Evolutionary conservation across 345 rosid species (phyloP).

Genomic region (Euphorbia peplus): DNA sequence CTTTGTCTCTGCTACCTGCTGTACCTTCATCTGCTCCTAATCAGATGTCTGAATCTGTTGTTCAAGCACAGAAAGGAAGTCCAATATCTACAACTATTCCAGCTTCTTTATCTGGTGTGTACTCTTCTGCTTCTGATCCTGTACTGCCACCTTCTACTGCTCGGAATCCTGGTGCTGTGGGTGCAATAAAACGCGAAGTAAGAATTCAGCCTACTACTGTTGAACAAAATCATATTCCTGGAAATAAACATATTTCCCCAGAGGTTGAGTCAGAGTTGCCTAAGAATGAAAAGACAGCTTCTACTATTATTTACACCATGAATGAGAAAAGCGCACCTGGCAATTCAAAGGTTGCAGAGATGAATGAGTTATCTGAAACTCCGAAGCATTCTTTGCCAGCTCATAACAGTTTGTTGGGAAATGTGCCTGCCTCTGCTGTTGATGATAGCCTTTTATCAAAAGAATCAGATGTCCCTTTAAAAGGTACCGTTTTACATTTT

Average conservation of each 20-base stretch:
- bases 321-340: conserved; percentile 16
- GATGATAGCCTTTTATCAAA: conserved; percentile 23
- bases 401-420: conserved; percentile 25
- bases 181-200: conserved; percentile 26
- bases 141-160: conserved; percentile 34
- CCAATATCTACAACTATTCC: conserved; percentile 18
- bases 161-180: conserved; percentile 27
- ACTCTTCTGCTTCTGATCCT: conserved; percentile 41
- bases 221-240: conserved; percentile 35
- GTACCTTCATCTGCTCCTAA: conserved; percentile 16
- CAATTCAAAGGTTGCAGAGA: conserved; percentile 30
- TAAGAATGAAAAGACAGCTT: conserved; percentile 20
- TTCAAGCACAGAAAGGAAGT: conserved; percentile 35
- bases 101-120: conserved; percentile 33
- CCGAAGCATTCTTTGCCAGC: conserved; percentile 24
- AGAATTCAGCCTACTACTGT: conserved; percentile 26
- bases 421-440: conserved; percentile 34
- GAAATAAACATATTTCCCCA: conserved; percentile 16
- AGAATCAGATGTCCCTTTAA: conserved; percentile 22
- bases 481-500: conserved; percentile 36
- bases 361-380: conserved; percentile 31
- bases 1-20: conserved; percentile 10
- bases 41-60: conserved; percentile 26
- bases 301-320: conserved; percentile 8
- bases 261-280: conserved; percentile 12